Evolutionary conservation across 1,284 basidiomycete species (phyloP), one percentile per base, ranked within the genome.

Genomic region (Ganoderma resinaceum): DNA sequence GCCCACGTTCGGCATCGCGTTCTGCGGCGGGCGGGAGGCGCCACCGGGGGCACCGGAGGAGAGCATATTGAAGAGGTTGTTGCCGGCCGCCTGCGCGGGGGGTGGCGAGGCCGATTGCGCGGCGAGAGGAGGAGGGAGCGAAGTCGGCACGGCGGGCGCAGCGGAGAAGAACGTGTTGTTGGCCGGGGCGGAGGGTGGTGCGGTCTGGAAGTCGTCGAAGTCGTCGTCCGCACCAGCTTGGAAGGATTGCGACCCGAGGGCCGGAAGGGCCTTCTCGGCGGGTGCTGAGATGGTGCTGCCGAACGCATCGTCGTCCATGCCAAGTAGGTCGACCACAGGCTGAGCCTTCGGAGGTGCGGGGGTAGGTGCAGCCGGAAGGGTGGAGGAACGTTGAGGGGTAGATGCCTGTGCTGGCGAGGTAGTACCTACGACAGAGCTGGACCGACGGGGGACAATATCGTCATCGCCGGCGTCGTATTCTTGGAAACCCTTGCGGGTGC

Each of bases 381-480:
- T 82, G 26, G 83, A 78, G 16, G 85, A 70, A 12, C 80, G 74
- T 58, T 79, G 77, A 20, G 70, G 81, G 11, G 78, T 69, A 7
- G 75, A 46, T 12, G 74, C 63, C 12, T 71, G 66, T 1, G 72
- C 69, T 65, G 63, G 74, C 59, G 76, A 69, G 66, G 63, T 43
- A 67, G 66, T 35, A 20, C 61, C 73, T 31, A 79, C 75, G 55
- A 83, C 31, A 7, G 82, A 84, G 63, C 78, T 81, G 16, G 83
- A 84, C 37, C 80, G 82, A 23, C 83, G 82, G 38, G 80, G 82
- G 65, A 85, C 75, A 2, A 82, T 78, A 73, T 99, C 98, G 78
- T 96, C 95, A 66, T 98, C 98, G 0, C 98, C 97, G 4, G 97
- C 98, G 75, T 98, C 95, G 79, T 99, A 99, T 80, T 98, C 97